Conservation (phyloP, 2,329 filamentous ascomycete genomes). For the Thermoascus crustaceus region DNA sequence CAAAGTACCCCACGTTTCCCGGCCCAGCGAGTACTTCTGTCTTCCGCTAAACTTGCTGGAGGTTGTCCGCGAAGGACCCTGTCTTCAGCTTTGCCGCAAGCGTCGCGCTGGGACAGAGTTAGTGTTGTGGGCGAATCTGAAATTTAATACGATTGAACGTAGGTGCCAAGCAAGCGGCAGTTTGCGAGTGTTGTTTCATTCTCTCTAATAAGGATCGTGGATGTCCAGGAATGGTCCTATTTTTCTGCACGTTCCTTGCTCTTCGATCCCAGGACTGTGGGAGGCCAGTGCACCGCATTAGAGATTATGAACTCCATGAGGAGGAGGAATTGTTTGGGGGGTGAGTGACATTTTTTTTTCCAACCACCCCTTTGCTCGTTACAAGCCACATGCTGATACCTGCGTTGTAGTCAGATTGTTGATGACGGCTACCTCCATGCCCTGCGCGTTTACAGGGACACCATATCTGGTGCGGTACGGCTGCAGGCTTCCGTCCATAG, state of each 20-base stretch:
- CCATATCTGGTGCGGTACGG: conserved; percentile 43
- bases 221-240: conserved; percentile 48
- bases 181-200: neutral
- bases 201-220: conserved; percentile 3
- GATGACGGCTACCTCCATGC: conserved; percentile 47
- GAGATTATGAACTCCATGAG: conserved; percentile 43
- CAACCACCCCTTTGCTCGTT: neutral
- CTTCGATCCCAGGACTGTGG: conserved; percentile 49
- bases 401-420: conserved; percentile 40
- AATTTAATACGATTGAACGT: conserved; percentile 50
- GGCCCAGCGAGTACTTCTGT: conserved; percentile 40
- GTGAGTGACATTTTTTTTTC: conserved; percentile 23
- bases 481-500: conserved; percentile 49
- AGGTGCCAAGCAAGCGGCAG: conserved; percentile 10
- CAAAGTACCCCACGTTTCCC: conserved; percentile 34
- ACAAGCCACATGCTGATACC: conserved; percentile 11
- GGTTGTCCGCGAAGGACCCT: conserved; percentile 28
- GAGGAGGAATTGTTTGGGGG: conserved; percentile 44
- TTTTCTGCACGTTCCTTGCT: conserved; percentile 49
- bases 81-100: conserved; percentile 32
- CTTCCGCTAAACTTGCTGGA: conserved; percentile 43
- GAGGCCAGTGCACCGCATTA: conserved; percentile 31
- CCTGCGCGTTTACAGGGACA: conserved; percentile 48
- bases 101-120: conserved; percentile 31
- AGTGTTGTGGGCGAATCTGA: conserved; percentile 46